Evolutionary conservation across 352 stramenopile species (phyloP), one percentile per base, ranked within the genome.

Genomic region (Elongisporangium anandrum): DNA sequence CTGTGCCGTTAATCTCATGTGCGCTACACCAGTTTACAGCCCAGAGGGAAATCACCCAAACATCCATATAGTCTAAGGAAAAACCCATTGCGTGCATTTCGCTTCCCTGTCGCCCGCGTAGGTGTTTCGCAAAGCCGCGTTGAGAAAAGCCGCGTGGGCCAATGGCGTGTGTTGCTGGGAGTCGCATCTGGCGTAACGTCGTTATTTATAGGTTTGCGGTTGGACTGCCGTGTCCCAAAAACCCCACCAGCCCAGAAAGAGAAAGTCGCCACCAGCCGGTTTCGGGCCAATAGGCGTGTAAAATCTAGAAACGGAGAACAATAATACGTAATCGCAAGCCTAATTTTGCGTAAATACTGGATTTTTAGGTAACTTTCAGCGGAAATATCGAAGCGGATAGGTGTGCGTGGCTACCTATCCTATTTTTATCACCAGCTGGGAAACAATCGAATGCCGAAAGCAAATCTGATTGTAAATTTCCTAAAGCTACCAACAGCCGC

Each of bases 301-400:
- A 53, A 53, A 53, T 53, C 49, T 26, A 53, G 49, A 53, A 22
- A 45, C 34, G 34, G 34, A 45, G 34, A 45, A 45, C 34, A 45
- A 45, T 45, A 45, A 45, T 45, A 45, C 34, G 34, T 45, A 45
- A 45, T 45, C 34, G 10, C 10, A 4, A 45, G 34, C 10, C 34
- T 45, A 45, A 45, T 45, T 45, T 45, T 45, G 34, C 34, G 13
- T 45, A 45, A 45, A 45, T 17, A 45, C 34, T 45, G 34, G 34
- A 45, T 45, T 45, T 45, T 45, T 45, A 45, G 34, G 34, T 45
- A 45, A 45, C 13, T 45, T 45, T 45, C 34, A 45, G 9, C 13
- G 34, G 34, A 45, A 45, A 45, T 45, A 45, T 45, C 6, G 34
- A 45, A 45, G 34, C 34, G 34, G 12, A 45, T 45, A 45, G 34